A percentile compares a stretch with the other conserved stretches of the same genome.
These are phyloP conservation scores for Climacium dendroides DNA, from an alignment of 225 moss, liverwort and hornwort genomes.

Conservation along the genomic window DNA sequence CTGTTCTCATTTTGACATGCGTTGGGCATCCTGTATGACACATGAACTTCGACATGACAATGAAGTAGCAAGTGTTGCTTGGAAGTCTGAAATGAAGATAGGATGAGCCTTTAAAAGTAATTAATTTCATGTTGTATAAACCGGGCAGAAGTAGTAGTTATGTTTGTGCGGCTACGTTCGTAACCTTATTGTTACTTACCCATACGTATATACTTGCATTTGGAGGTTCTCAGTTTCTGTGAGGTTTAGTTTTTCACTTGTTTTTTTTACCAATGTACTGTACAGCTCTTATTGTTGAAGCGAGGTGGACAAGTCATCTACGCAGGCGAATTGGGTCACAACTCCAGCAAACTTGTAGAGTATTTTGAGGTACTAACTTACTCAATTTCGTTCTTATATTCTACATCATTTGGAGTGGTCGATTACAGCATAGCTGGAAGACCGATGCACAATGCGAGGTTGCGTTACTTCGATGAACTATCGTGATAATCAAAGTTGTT, in stretches of 20 bases:
- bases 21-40: background rate
- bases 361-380: conserved; percentile 20
- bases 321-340: conserved; percentile 29
- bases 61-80: background rate
- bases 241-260: background rate
- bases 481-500: background rate
- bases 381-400: background rate
- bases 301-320: conserved; percentile 42
- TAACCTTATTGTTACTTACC: background rate
- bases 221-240: background rate
- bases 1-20: background rate
- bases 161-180: background rate
- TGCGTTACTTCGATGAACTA: background rate
- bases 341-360: conserved; percentile 23
- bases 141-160: background rate
- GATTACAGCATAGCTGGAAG: background rate
- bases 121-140: background rate
- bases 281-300: conserved; percentile 29
- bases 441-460: background rate
- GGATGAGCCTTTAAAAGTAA: background rate
- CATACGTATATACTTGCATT: background rate
- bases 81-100: background rate
- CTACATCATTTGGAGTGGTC: background rate
- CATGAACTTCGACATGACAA: too few relatives aligned
- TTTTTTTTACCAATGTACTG: background rate